Evolutionary conservation across 352 stramenopile genomes (phyloP).

Genomic region (Achlya hypogyna): DNA sequence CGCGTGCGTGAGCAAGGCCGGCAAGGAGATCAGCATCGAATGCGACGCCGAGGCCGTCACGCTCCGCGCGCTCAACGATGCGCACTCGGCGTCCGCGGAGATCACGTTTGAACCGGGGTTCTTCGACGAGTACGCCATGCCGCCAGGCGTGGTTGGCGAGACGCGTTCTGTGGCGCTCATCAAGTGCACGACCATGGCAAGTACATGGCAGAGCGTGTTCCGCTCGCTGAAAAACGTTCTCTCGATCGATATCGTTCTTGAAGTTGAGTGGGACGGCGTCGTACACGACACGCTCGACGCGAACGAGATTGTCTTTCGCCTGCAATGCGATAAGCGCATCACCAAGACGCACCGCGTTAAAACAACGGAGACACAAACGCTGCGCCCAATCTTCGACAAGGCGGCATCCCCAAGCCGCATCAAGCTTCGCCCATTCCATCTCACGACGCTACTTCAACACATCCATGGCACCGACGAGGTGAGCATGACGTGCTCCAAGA

Average conservation of each 20-base stretch:
- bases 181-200: conserved; percentile 72
- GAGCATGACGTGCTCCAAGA: conserved; percentile 46
- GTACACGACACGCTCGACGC: conserved; percentile 21
- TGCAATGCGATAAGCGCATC: conserved; percentile 78
- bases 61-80: conserved; percentile 72
- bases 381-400: conserved; percentile 73
- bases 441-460: conserved; percentile 61
- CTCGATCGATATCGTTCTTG: conserved; percentile 52
- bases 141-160: neutral
- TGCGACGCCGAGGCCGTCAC: conserved; percentile 33
- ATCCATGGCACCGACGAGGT: conserved; percentile 79
- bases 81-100: conserved; percentile 64
- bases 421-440: conserved; percentile 57
- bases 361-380: conserved; percentile 60
- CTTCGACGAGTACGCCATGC: conserved; percentile 32
- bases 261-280: conserved; percentile 26
- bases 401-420: conserved; percentile 35
- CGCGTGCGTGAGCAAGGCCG: conserved; percentile 65
- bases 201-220: conserved; percentile 71
- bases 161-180: conserved; percentile 30
- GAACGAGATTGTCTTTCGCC: conserved; percentile 38
- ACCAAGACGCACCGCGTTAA: conserved; percentile 82
- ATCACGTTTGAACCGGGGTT: conserved; percentile 59
- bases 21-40: conserved; percentile 73
- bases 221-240: conserved; percentile 77